Evolutionary conservation across 78 protist species (phyloP), one percentile per base, ranked within the genome.

Genomic region (Guillardia theta): DNA sequence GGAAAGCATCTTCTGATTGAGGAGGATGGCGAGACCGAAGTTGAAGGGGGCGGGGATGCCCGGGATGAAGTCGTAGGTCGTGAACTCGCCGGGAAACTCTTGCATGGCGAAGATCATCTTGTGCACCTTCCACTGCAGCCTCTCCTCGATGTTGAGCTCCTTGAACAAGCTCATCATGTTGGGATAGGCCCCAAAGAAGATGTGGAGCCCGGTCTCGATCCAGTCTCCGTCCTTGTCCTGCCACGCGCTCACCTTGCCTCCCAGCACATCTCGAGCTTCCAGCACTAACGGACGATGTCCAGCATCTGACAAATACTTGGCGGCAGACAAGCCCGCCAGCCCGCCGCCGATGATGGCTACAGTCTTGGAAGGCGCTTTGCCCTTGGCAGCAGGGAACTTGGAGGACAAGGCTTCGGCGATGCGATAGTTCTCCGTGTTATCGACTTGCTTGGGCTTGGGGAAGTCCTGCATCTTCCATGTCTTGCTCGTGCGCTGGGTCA

Each of bases 121-220:
- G 90, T 94, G 95, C 45, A 88, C 88, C 94, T 94, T 94, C 95
- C 95, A 94, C 76, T 94, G 95, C 48, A 94, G 90, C 18, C 95
- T 15, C 53, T 53, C 93, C 27, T 94, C 58, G 88, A 94, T 88
- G 76, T 62, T 90, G 22, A 94, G 95, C 93, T 94, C 95, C 10
- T 54, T 6, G 39, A 94, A 88, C 10, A 94, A 88, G 92, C 88
- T 83, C 92, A 94, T 48, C 95, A 94, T 94, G 94, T 94, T 94
- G 36, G 95, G 95, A 88, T 94, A 94, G 8, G 95, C 95, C 43
- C 95, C 95, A 8, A 94, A 94, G 93, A 94, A 94, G 45, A 94
- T 94, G 64, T 94, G 95, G 30, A 94, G 95, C 5, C 95, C 95
- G 0, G 95, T 94, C 95, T 94, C 95, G 64, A 88, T 88, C 95